Evolutionary conservation across 2,329 filamentous ascomycete species (phyloP).

Genomic region (Colletotrichum sansevieriae): DNA sequence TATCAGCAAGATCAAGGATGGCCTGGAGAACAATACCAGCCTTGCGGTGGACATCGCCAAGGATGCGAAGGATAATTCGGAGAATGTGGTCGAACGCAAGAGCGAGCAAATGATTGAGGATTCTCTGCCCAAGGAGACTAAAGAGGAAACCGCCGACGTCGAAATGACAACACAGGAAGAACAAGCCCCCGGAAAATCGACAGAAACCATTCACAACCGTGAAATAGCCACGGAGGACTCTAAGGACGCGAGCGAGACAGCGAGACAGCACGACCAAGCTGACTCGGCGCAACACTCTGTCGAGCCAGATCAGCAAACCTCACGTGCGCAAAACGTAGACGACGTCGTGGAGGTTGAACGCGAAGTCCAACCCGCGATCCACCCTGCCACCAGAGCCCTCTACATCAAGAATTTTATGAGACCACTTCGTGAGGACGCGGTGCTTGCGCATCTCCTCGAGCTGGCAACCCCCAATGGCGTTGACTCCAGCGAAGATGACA

Average conservation of each 20-base stretch:
- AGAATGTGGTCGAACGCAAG: slow-evolving; percentile 9
- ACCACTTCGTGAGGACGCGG: slow-evolving; percentile 76
- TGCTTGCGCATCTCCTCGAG: slow-evolving; percentile 77
- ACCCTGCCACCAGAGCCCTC: slow-evolving; percentile 80
- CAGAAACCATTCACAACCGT: neutral
- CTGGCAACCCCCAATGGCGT: slow-evolving; percentile 73
- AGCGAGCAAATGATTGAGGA: slow-evolving; percentile 23
- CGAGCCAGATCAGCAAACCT: slow-evolving; percentile 17
- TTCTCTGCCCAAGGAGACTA: neutral
- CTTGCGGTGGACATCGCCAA: slow-evolving; percentile 33
- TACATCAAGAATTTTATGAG: slow-evolving; percentile 95
- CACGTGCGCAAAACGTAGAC: slow-evolving; percentile 24
- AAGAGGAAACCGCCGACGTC: slow-evolving; percentile 5
- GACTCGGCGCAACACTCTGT: neutral
- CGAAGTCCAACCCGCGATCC: slow-evolving; percentile 69
- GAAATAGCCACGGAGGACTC: neutral
- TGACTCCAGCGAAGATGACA: slow-evolving; percentile 64
- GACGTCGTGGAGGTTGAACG: slow-evolving; percentile 51
- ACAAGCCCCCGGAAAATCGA: neutral
- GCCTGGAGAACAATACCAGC: slow-evolving; percentile 25
- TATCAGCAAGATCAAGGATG: slow-evolving; percentile 26
- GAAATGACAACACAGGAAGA: slow-evolving; percentile 25
- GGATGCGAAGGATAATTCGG: slow-evolving; percentile 27
- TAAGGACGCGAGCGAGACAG: neutral
- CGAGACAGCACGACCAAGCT: neutral